Conservation (phyloP, 2,329 filamentous ascomycete species). For the Alternaria alternata region DNA sequence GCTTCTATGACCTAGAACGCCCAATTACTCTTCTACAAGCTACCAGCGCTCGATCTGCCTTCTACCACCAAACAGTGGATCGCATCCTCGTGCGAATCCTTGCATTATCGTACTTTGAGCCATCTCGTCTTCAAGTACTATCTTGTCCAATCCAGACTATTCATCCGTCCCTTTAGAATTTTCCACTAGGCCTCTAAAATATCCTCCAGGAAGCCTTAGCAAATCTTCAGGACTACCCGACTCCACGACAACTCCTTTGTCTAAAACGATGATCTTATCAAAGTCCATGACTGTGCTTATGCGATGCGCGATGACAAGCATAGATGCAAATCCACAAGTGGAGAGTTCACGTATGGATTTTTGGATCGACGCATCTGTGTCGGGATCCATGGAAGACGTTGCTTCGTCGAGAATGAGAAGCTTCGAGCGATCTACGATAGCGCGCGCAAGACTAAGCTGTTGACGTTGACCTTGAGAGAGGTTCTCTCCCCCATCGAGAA, state of each 20-base stretch:
- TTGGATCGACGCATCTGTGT: constrained; percentile 10
- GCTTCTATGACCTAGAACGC: too few species aligned
- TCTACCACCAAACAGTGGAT: too few species aligned
- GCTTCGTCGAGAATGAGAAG: constrained; percentile 68
- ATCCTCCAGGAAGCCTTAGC: neutral
- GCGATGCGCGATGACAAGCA: constrained; percentile 10
- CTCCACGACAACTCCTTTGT: neutral
- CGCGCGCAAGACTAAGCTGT: constrained; percentile 63
- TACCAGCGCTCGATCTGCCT: too few species aligned
- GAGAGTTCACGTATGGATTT: constrained; percentile 9
- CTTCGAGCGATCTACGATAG: constrained; percentile 60
- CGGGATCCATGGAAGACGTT: neutral
- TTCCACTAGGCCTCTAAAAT: neutral
- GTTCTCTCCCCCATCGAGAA: neutral
- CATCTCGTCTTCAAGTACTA: too few species aligned
- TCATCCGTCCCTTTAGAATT: neutral
- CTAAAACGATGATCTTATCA: neutral
- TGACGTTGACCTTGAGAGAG: constrained; percentile 78
- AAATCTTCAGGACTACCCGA: neutral
- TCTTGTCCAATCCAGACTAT: too few species aligned
- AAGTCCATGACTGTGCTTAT: neutral
- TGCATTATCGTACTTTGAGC: too few species aligned
- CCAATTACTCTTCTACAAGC: too few species aligned
- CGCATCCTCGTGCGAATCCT: too few species aligned
- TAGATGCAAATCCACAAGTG: constrained; percentile 17